A percentile compares a stretch with the other conserved stretches of the same genome.
Conservation (phyloP, 2,329 filamentous ascomycete species). For the Exophiala aquamarina region DNA sequence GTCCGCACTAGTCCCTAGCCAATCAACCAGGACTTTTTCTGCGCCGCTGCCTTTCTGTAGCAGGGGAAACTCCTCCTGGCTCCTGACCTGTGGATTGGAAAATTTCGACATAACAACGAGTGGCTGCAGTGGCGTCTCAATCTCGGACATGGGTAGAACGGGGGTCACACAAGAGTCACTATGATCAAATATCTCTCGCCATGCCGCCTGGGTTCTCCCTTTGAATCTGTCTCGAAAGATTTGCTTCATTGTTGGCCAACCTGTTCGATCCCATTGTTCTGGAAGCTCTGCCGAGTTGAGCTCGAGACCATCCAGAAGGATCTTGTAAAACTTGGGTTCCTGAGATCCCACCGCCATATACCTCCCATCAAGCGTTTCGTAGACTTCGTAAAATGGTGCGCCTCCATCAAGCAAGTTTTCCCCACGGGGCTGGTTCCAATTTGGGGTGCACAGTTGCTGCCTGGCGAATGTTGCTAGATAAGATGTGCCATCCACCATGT, state of each 20-base stretch:
- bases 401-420: constrained; percentile 80
- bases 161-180: constrained; percentile 93
- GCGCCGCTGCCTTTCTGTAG: no score
- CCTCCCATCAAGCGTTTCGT: constrained; percentile 73
- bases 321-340: constrained; percentile 79
- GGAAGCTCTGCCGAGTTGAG: constrained; percentile 45
- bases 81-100: constrained; percentile 62
- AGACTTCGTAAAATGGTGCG: constrained; percentile 84
- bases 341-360: constrained; percentile 85
- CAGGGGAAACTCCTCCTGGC: constrained; percentile 13
- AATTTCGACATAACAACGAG: constrained; percentile 60
- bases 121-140: constrained; percentile 54
- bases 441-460: constrained; percentile 60
- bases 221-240: constrained; percentile 65
- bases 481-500: constrained; percentile 87
- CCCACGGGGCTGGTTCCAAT: constrained; percentile 67
- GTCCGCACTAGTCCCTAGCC: no score
- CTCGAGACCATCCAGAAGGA: constrained; percentile 65
- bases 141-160: constrained; percentile 71
- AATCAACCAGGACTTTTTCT: no score
- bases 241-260: constrained; percentile 66
- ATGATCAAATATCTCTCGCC: constrained; percentile 82
- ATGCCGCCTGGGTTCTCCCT: constrained; percentile 69
- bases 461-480: constrained; percentile 79
- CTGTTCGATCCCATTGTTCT: constrained; percentile 55